Evolutionary conservation across 208 protist genomes (phyloP).

Genomic region (Leishmania arabica): DNA sequence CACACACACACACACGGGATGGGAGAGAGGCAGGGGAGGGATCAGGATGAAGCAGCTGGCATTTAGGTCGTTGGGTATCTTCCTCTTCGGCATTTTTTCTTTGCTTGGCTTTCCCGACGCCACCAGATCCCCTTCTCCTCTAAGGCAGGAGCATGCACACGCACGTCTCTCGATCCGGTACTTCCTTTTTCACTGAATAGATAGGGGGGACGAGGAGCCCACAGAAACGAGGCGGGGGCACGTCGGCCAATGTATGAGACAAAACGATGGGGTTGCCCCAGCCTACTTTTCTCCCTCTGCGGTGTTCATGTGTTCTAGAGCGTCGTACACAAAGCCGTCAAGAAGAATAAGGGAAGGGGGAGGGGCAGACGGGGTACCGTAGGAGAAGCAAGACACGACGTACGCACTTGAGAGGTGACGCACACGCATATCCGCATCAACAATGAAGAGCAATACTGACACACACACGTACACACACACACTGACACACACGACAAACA

Average conservation of each 20-base stretch:
- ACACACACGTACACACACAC: not conserved
- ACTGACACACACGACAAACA: too few species aligned
- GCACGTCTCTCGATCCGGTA: not conserved
- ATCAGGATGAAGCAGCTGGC: not conserved
- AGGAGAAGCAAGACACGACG: not conserved
- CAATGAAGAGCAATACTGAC: not conserved
- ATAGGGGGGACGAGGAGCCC: not conserved
- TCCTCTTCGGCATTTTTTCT: not conserved
- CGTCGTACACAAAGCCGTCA: not conserved
- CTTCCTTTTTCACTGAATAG: not conserved
- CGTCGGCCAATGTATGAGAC: not conserved
- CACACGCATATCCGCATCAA: not conserved
- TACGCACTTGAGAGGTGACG: not conserved
- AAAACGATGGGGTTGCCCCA: not conserved
- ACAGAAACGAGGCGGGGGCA: not conserved
- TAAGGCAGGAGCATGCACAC: not conserved
- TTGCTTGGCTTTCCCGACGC: not conserved
- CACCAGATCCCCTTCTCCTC: not conserved
- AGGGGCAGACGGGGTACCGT: not conserved
- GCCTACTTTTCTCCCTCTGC: not conserved
- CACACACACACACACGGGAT: not conserved
- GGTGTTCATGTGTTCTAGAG: not conserved
- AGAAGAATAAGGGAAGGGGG: constrained; percentile 1
- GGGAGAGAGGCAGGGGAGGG: not conserved
- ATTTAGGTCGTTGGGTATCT: not conserved